Evolutionary conservation across 2,329 filamentous ascomycete species (phyloP).

Genomic region (Paraconiothyrium brasiliense): DNA sequence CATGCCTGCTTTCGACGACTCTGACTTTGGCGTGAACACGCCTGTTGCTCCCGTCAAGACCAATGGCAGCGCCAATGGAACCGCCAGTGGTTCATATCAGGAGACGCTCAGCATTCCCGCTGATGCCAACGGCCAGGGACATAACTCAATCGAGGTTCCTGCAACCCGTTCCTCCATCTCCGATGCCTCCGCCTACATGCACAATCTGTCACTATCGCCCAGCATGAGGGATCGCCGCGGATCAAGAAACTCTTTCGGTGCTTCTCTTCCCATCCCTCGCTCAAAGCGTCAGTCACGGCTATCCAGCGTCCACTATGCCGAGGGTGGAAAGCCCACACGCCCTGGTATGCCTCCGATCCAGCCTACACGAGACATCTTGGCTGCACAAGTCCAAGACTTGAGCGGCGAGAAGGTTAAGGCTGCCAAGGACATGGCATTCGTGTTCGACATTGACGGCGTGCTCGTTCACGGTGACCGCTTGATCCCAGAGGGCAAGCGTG

Average conservation of each 20-base stretch:
- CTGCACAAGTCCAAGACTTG: conserved; percentile 75
- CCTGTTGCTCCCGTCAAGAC: conserved; percentile 36
- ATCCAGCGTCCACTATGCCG: conserved; percentile 66
- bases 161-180: conserved; percentile 74
- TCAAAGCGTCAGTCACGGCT: conserved; percentile 75
- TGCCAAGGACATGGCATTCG: conserved; percentile 83
- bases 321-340: conserved; percentile 57
- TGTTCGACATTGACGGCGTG: conserved; percentile 81
- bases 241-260: conserved; percentile 80
- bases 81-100: conserved; percentile 33
- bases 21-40: conserved; percentile 60
- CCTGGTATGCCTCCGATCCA: conserved; percentile 68
- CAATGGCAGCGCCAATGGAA: conserved; percentile 28
- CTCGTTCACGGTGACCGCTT: conserved; percentile 76
- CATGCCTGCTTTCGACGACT: conserved; percentile 70
- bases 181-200: conserved; percentile 75
- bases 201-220: conserved; percentile 73
- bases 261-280: conserved; percentile 75
- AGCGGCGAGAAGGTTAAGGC: conserved; percentile 70
- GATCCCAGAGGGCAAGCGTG: conserved; percentile 72
- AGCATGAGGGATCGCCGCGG: conserved; percentile 73
- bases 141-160: conserved; percentile 72
- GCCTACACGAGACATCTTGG: conserved; percentile 72
- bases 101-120: conserved; percentile 45
- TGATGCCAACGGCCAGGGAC: conserved; percentile 37